phyloP scores from a whole-genome alignment of 495 filamentous ascomycete genomes.

The Penicillium antarcticum region DNA sequence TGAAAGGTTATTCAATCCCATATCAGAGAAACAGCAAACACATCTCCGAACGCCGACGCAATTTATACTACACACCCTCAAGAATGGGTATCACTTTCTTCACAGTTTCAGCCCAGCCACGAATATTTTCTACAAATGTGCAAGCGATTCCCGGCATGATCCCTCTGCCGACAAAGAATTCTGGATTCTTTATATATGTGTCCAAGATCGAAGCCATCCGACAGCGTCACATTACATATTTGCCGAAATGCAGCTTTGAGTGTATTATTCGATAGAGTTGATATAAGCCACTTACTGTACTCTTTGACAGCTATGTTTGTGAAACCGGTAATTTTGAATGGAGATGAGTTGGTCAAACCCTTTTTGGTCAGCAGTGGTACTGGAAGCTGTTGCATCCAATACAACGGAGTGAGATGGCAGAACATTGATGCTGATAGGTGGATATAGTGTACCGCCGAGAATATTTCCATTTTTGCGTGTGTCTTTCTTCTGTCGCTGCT shows the following conservation, averaged over 20 bases:
- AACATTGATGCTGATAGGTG: slow-evolving; percentile 24
- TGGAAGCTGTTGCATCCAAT: not conserved
- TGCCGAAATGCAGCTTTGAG: slow-evolving; percentile 21
- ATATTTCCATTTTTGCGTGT: slow-evolving; percentile 11
- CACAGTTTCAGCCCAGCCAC: too few species aligned
- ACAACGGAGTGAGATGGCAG: slow-evolving; percentile 4
- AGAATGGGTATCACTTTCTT: too few species aligned
- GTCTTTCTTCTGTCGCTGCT: slow-evolving; percentile 20
- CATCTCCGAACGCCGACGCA: too few species aligned
- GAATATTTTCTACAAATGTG: too few species aligned
- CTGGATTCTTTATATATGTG: too few species aligned
- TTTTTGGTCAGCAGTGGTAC: not conserved
- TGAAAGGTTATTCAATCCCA: too few species aligned
- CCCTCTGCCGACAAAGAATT: too few species aligned
- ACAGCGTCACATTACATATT: too few species aligned
- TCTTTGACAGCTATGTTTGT: slow-evolving; percentile 19
- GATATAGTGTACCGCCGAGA: not conserved
- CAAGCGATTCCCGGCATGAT: too few species aligned
- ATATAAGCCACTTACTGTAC: slow-evolving; percentile 24
- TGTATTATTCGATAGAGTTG: slow-evolving; percentile 13
- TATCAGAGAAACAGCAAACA: too few species aligned
- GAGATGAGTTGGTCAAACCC: not conserved
- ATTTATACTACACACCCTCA: too few species aligned
- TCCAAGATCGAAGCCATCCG: too few species aligned
- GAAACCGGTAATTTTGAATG: slow-evolving; percentile 5